These are phyloP conservation scores for Tolypocladium nubicola DNA, from an alignment of 2,329 filamentous ascomycete genomes.

Conservation along the genomic window DNA sequence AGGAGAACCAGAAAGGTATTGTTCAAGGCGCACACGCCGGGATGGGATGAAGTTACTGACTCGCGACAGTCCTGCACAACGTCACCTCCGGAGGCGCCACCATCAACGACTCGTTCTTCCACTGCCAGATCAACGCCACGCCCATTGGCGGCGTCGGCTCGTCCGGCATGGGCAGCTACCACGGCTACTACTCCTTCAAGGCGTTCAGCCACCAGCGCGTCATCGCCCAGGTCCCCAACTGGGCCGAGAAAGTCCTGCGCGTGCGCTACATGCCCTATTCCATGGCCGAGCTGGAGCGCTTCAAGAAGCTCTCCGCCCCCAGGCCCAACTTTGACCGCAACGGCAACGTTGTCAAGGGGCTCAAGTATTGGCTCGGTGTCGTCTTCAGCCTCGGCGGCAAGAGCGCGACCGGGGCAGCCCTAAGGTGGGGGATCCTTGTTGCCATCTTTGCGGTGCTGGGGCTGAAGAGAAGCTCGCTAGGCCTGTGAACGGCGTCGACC, in stretches of 20 bases:
- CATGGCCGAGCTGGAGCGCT: slow-evolving; percentile 30
- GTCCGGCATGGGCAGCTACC: slow-evolving; percentile 37
- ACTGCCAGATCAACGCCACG: slow-evolving; percentile 27
- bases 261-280: slow-evolving; percentile 59
- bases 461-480: slow-evolving; percentile 23
- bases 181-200: slow-evolving; percentile 36
- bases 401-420: slow-evolving; percentile 35
- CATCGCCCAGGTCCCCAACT: slow-evolving; percentile 24
- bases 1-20: slow-evolving; percentile 64
- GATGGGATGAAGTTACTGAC: slow-evolving; percentile 11
- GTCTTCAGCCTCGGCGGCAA: slow-evolving; percentile 41
- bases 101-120: slow-evolving; percentile 37
- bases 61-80: slow-evolving; percentile 21
- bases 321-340: slow-evolving; percentile 54
- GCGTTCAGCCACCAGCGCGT: slow-evolving; percentile 28
- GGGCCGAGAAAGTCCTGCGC: slow-evolving; percentile 41
- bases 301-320: slow-evolving; percentile 28
- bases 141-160: slow-evolving; percentile 40
- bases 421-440: slow-evolving; percentile 36
- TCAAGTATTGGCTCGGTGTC: slow-evolving; percentile 43
- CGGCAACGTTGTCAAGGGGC: slow-evolving; percentile 38
- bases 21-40: not conserved
- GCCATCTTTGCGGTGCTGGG: slow-evolving; percentile 26
- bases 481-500: slow-evolving; percentile 13
- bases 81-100: slow-evolving; percentile 39